Evolutionary conservation across 2,329 filamentous ascomycete species (phyloP), one percentile per base, ranked within the genome.

Genomic region (Pyrenophora graminea): DNA sequence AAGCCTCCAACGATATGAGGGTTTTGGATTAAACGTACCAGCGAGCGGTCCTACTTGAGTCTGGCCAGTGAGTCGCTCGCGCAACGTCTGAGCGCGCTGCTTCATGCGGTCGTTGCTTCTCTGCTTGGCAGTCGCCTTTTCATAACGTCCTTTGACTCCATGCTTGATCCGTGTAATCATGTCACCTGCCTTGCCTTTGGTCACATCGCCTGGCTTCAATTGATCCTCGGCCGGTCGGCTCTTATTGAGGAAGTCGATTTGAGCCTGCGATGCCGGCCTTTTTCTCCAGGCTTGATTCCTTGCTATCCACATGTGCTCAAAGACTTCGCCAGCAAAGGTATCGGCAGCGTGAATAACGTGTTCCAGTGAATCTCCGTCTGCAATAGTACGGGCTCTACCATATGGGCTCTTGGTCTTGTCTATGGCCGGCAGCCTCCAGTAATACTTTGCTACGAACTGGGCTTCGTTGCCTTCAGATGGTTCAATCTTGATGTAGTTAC

Each of bases 121-220:
- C 36, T 68, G 70, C 48, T 66, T 68, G 2, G 63, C 66, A 25
- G 65, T 70, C 18, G 69, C 71, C 64, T 71, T 77, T 40, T 67
- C 62, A 30, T 62, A 76, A 76, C 84, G 56, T 74, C 89, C 71
- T 78, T 83, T 79, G 1, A 89, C 90, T 0, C 93, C 93, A 68
- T 94, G 89, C 71, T 88, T 93, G 55, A 96, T 69, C 73, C 96
- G 95, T 6, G 90, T 95, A 58, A 97, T 96, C 88, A 96, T 92
- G 69, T 97, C 92, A 4, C 82, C 82, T 4, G 91, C 92, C 68
- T 85, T 85, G 6, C 93, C 93, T 67, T 92, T 94, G 12, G 83
- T 91, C 51, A 96, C 64, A 23, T 85, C 80, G 0, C 76, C 74
- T 0, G 74, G 61, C 1, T 76, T 80, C 43, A 91, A 67, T 45